Conservation (phyloP, 305 asterid species). For the Solanum aculeatissimum region DNA sequence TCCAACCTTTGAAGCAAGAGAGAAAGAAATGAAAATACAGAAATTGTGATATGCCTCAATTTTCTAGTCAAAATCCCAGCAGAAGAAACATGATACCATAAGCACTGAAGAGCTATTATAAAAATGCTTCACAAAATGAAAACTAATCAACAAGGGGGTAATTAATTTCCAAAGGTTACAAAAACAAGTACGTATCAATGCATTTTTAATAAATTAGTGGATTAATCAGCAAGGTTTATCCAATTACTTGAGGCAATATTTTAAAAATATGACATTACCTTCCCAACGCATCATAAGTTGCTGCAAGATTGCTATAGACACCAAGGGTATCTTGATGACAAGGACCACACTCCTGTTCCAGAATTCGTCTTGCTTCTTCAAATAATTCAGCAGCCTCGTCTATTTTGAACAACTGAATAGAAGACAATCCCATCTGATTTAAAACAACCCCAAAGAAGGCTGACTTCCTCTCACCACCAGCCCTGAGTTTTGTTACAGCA, state of each 20-base stretch:
- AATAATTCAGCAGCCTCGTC: slow-evolving; percentile 96
- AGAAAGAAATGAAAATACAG: background rate
- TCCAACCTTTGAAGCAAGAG: background rate
- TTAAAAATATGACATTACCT: slow-evolving; percentile 42
- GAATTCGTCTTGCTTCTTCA: slow-evolving; percentile 91
- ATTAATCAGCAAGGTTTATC: background rate
- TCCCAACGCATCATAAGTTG: slow-evolving; percentile 97
- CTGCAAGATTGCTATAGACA: slow-evolving; percentile 96
- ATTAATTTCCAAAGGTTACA: background rate
- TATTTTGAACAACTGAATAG: slow-evolving; percentile 85
- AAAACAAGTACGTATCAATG: background rate
- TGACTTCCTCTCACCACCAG: slow-evolving; percentile 88
- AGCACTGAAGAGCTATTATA: background rate
- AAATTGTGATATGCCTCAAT: background rate
- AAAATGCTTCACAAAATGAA: background rate
- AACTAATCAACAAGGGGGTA: background rate
- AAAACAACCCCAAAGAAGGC: slow-evolving; percentile 89
- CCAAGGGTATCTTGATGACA: slow-evolving; percentile 97
- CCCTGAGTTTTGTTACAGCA: slow-evolving; percentile 75
- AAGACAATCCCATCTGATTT: slow-evolving; percentile 98
- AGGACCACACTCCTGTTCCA: slow-evolving; percentile 89
- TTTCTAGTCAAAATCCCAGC: background rate
- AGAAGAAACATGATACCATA: background rate
- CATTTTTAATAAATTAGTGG: background rate
- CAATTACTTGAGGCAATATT: background rate